Evolutionary conservation across 345 rosid genomes (phyloP), one percentile per base, ranked within the genome.

Genomic region (Euphorbia tirucalli): DNA sequence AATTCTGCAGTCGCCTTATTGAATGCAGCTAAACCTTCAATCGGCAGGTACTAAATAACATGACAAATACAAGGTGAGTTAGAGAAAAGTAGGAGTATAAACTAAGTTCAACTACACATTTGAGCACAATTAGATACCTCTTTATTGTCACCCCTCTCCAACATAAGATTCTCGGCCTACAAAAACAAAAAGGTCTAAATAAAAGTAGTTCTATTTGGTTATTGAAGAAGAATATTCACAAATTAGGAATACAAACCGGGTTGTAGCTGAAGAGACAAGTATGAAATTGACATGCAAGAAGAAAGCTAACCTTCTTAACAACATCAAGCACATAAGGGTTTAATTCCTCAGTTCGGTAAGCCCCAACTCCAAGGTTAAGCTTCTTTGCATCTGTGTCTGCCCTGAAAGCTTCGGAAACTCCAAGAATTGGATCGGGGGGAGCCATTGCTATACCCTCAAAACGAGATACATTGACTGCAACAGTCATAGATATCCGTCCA

Each of bases 321-420:
- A 95, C 99, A 79, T 90, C 71, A 65, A 92, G 97, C 56, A 95
- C 99, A 58, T 95, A 95, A 71, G 99, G 96, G 80, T 92, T 90
- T 63, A 95, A 83, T 78, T 92, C 96, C 82, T 95, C 97, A 10
- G 97, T 95, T 39, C 97, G 82, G 71, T 92, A 95, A 43, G 99
- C 99, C 41, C 99, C 99, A 13, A 92, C 99, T 52, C 99, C 99
- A 84, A 95, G 99, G 78, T 92, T 95, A 80, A 95, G 99, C 80
- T 95, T 95, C 80, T 69, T 82, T n/a, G 82, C 92, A 75, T 87
- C 69, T 3, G 77, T 88, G 75, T 92, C 97, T 14, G 97, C 96
- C 80, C 70, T 90, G 80, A 95, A 95, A 58, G 99, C 97, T 81
- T 92, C 97, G 11, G 97, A 90, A 72, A 95, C 96, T 73, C 97